These are phyloP conservation scores for Elaphomyces granulatus DNA, from an alignment of 495 filamentous ascomycete species.

Conservation along the genomic window DNA sequence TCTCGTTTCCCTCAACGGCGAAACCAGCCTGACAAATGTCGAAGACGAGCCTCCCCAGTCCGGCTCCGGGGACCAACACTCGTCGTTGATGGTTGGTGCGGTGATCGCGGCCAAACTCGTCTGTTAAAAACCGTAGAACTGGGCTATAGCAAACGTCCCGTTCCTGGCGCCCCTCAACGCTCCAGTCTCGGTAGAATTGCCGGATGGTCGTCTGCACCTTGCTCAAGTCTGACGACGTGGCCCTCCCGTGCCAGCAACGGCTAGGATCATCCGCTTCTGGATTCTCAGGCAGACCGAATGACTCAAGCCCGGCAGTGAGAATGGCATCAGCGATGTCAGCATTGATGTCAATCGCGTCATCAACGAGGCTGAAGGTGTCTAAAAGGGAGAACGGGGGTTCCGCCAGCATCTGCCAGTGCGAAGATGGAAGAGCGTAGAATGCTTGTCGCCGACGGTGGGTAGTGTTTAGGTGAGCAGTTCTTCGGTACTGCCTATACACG, in stretches of 20 bases:
- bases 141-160: constrained; percentile 61
- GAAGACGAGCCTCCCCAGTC: constrained; percentile 73
- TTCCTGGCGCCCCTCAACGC: constrained; percentile 57
- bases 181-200: constrained; percentile 96
- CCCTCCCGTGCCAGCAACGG: constrained; percentile 46
- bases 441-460: constrained; percentile 79
- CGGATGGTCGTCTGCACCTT: constrained; percentile 83
- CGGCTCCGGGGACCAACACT: constrained; percentile 80
- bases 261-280: constrained; percentile 20
- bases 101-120: constrained; percentile 33
- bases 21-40: constrained; percentile 70
- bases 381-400: constrained; percentile 69
- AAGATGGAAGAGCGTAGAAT: constrained; percentile 78
- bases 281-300: constrained; percentile 40
- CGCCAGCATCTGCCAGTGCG: constrained; percentile 68
- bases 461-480: constrained; percentile 65
- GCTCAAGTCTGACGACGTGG: constrained; percentile 59
- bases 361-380: constrained; percentile 57
- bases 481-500: constrained; percentile 75
- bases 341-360: constrained; percentile 80
- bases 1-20: constrained; percentile 78
- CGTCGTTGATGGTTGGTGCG: constrained; percentile 29
- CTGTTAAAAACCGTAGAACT: constrained; percentile 46
- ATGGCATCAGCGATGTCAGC: constrained; percentile 71
- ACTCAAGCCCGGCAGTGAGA: constrained; percentile 45